Base-by-base conservation (phyloP, 2,329 filamentous ascomycete species). In the Fusarium heterosporum region DNA sequence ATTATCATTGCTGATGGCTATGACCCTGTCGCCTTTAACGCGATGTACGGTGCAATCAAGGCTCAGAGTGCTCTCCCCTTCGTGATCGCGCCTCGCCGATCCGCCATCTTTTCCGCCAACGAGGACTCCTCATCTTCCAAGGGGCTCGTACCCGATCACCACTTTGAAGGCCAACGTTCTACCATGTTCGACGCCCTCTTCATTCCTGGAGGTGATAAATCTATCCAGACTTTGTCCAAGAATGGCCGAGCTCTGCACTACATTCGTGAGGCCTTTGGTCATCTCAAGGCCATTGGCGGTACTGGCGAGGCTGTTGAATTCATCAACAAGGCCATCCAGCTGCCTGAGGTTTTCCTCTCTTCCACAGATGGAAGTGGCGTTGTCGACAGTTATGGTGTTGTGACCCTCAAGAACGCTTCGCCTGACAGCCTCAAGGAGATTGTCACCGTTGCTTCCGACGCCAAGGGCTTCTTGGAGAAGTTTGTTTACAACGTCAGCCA, bases 121-220 rank as follows among this genome's bases (percentile, higher is more conserved):
- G 85, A 86, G 61, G 82, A 86, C 65, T 83, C 83, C 46, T 80
- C 78, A 1, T 75, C 78, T 4, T 78, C 81, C 38, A 84, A 84
- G 55, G 87, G 87, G 7, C 78, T 91, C 0, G 78, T 85, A 25
- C 89, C 93, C 0, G 90, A 93, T 69, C 91, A 96, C 74, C 90
- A 94, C 74, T 87, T 95, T 48, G 90, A 94, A 69, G 92, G 91
- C 1, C 89, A 91, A 85, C 87, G 92, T 16, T 92, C 89, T 28
- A 93, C 90, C 34, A 88, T 96, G 83, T 95, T 95, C 66, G 93
- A 96, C 74, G 89, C 91, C 1, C 74, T 94, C 28, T 93, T 93
- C 73, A 80, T 96, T 4, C 92, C 92, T 1, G 91, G 91, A 2
- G 92, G 93, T 2, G 81, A 84, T 1, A 82, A 89, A 57, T 87